Base-by-base conservation (phyloP, 441 rosid species). In the Erodium texanum region DNA sequence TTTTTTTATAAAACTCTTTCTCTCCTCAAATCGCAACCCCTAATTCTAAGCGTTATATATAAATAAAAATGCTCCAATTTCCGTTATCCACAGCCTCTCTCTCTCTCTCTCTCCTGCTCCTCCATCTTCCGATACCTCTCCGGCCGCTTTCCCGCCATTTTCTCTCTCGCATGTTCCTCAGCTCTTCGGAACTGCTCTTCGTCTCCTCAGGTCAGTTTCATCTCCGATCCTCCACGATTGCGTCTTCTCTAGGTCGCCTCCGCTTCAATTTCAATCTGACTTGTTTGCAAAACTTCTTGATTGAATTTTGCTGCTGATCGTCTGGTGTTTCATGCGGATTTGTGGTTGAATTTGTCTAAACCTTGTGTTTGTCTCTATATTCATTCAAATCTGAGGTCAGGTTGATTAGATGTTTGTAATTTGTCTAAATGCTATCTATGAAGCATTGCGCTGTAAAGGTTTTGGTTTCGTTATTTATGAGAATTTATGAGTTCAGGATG, bases 11-110 rank as follows among this genome's bases (percentile, higher is more conserved):
- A 45, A 45, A 45, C 54, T 45, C 54, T 45, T 29, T 1, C 54
- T 36, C 11, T 7, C 1, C 43, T 36, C 43, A 36, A 36, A 36
- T 36, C 43, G 10, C 43, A 34, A 15, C 52, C 52, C 52, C 16
- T 15, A 45, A 45, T 45, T 45, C 3, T 0, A 45, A 3, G 14
- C 16, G 16, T 16, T 45, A 9, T 45, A 45, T 45, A 45, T 50
- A 50, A 50, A 50, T 50, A 50, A 50, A 50, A 50, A 50, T 50
- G 56, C 56, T 50, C 56, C 56, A n/a, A 50, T 50, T 50, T n/a
- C 52, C 3, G 52, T n/a, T n/a, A 45, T 45, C 2, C 16, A 45
- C 52, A 6, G 16, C 52, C 50, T 43, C 50, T 43, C 50, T 4
- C 3, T 14, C 14, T 43, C 50, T 27, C 32, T 27, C 32, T 27